Base-by-base conservation (phyloP, 148 eudicot genomes). In the Chenopodium berlandieri region DNA sequence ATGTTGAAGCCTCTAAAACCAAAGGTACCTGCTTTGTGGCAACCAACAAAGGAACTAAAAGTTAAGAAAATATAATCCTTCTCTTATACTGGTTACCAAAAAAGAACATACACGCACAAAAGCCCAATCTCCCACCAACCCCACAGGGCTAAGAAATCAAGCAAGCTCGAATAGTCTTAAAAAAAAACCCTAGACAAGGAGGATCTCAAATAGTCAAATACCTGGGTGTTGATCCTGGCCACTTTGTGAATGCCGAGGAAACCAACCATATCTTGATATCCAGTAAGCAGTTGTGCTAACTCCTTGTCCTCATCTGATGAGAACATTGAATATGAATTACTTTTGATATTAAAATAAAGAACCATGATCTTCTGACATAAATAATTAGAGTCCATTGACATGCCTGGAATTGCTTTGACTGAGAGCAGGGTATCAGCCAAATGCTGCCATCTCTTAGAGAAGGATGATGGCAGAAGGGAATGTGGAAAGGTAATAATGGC, bases 211-310 rank as follows among this genome's bases (percentile, higher is more conserved):
- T 69, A 19, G 23, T 16, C 19, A 22, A 62, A 34, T 88, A 92
- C 99, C 95, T 93, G 99, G 19, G 97, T 91, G 79, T 92, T 95
- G 67, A 92, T 73, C 83, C 97, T 88, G 30, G 94, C 97, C 69
- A 95, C 97, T 88, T 95, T 95, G 77, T 95, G 97, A 62, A 95
- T 83, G 76, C 87, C 88, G 58, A 95, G 97, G 63, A 95, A 93
- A 85, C 98, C 98, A 85, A 95, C 88, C 97, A 95, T 95, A 73
- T 95, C 99, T 73, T 91, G 89, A 83, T 95, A 93, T 84, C 99
- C 97, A 58, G 97, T 93, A 48, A 95, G 97, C 62, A 93, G 94
- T 83, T 85, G 89, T 1, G 94, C 89, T 73, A 93, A 85, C 78
- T 95, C 98, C 89, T 95, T 95, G 90, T 93, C 98, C 86, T 93